Evolutionary conservation across 768 basidiomycete genomes (phyloP), one percentile per base, ranked within the genome.

Genomic region (Botryobasidium botryosum): DNA sequence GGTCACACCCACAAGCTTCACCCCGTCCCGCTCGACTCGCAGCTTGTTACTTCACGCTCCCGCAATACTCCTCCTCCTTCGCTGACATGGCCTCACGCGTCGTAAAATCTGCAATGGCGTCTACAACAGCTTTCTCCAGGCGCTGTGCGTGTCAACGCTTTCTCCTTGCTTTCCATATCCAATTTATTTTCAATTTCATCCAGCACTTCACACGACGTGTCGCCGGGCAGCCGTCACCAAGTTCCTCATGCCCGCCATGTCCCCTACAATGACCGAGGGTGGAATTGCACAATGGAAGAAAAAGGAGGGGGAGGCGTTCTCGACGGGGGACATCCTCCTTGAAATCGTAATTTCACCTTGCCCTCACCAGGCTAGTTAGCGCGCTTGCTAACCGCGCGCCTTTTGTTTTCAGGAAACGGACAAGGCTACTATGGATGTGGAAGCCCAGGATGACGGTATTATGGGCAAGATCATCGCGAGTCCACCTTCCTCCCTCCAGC

Each of bases 341-440:
- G 87, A 92, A 67, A 84, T 92, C 53, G 88, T 90, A 53, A 52
- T 79, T 67, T 35, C 17, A 27, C 61, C 45, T 36, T 27, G 8
- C 5, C 29, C 8, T 38, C 15, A 20, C 18, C 15, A 25, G n/a
- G 20, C 23, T 21, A 15, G 35, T 27, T 40, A 24, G 26, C 12
- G 5, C 35, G 10, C 18, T 12, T 12, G 13, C 21, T 13, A 17
- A 4, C 23, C 7, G 26, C 18, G 20, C n/a, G 15, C 36, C n/a
- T 18, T 35, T 39, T 25, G 23, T 25, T 44, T 46, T 61, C 23
- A 88, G 85, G 85, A 88, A 69, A 88, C 85, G 35, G 85, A 88
- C 69, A 87, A 87, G 62, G 84, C 92, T 13, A 91, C 88, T 2
- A 94, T 97, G 56, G 94, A 99, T 59, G 92, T 99, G 5, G 94